A percentile compares a stretch with the other conserved stretches of the same genome.
Evolutionary conservation across 1,284 basidiomycete species (phyloP).

Genomic region (Cryptococcus sp.): DNA sequence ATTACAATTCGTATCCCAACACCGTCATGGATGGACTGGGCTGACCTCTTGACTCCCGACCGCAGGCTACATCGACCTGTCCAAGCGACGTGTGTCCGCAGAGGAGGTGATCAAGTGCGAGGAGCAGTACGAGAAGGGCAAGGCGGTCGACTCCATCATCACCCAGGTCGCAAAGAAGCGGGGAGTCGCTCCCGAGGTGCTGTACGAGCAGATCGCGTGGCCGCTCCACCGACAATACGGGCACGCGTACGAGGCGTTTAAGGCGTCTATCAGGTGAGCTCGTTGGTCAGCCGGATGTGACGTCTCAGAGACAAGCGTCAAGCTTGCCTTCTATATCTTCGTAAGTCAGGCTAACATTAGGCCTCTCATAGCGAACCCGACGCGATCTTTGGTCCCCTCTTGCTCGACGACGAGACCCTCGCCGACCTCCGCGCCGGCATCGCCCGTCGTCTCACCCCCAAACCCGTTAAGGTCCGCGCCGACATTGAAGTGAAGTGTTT

Average conservation of each 20-base stretch:
- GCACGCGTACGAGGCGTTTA: slow-evolving; percentile 97
- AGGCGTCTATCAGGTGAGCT: slow-evolving; percentile 83
- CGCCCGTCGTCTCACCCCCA: slow-evolving; percentile 90
- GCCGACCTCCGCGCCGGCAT: slow-evolving; percentile 78
- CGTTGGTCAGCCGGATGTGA: slow-evolving; percentile 59
- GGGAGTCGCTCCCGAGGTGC: slow-evolving; percentile 54
- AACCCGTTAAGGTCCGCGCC: slow-evolving; percentile 97
- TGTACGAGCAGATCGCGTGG: slow-evolving; percentile 93
- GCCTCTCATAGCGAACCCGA: slow-evolving; percentile 70
- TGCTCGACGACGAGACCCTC: slow-evolving; percentile 60
- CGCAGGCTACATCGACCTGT: slow-evolving; percentile 95
- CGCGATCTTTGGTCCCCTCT: slow-evolving; percentile 71
- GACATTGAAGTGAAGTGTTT: slow-evolving; percentile 98
- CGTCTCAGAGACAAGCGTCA: too few relatives aligned
- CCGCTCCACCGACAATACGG: slow-evolving; percentile 89
- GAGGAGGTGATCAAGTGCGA: slow-evolving; percentile 99
- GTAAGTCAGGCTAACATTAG: neutral
- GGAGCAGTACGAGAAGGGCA: slow-evolving; percentile 97
- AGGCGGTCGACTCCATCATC: slow-evolving; percentile 89
- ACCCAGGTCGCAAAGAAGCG: slow-evolving; percentile 89
- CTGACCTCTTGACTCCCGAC: neutral
- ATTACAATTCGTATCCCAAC: neutral
- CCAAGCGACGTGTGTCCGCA: slow-evolving; percentile 97
- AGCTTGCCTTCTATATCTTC: neutral
- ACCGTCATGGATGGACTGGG: neutral